Evolutionary conservation across 176 grass and related monocot genomes (phyloP).

Genomic region (Avena atlantica): DNA sequence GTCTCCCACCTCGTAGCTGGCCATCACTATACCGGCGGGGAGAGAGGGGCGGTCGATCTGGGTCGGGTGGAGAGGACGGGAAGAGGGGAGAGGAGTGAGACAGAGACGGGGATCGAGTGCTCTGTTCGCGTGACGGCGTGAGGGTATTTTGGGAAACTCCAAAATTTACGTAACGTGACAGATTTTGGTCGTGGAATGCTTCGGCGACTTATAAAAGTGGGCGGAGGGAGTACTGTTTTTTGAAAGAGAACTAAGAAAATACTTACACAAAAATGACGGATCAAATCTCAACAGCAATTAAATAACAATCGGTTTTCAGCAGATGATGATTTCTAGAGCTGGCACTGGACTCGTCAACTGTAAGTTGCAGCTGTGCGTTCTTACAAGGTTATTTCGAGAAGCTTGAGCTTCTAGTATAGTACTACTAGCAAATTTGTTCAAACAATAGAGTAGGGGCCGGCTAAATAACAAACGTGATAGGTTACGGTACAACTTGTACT

Average conservation of each 20-base stretch:
- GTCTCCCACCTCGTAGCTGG: conserved; percentile 14
- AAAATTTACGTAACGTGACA: too few relatives aligned
- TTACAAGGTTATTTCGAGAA: not conserved
- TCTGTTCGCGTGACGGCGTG: too few relatives aligned
- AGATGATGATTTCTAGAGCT: not conserved
- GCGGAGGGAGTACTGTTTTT: too few relatives aligned
- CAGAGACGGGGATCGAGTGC: too few relatives aligned
- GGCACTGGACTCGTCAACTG: not conserved
- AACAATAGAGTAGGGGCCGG: not conserved
- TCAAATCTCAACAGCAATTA: not conserved
- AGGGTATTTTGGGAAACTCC: too few relatives aligned
- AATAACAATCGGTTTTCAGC: not conserved
- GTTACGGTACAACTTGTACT: not conserved
- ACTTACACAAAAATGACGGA: not conserved
- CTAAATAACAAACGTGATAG: not conserved
- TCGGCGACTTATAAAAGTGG: too few relatives aligned
- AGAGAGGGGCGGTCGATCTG: too few relatives aligned
- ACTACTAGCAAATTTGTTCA: not conserved
- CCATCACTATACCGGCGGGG: conserved; percentile 17
- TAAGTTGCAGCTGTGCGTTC: not conserved
- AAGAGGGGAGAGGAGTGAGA: too few relatives aligned
- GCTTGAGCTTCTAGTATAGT: too few relatives aligned
- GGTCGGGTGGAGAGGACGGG: too few relatives aligned
- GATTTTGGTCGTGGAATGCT: too few relatives aligned
- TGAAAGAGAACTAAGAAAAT: too few relatives aligned